Evolutionary conservation across 2,329 filamentous ascomycete genomes (phyloP), one percentile per base, ranked within the genome.

Genomic region (Monilinia fructigena): DNA sequence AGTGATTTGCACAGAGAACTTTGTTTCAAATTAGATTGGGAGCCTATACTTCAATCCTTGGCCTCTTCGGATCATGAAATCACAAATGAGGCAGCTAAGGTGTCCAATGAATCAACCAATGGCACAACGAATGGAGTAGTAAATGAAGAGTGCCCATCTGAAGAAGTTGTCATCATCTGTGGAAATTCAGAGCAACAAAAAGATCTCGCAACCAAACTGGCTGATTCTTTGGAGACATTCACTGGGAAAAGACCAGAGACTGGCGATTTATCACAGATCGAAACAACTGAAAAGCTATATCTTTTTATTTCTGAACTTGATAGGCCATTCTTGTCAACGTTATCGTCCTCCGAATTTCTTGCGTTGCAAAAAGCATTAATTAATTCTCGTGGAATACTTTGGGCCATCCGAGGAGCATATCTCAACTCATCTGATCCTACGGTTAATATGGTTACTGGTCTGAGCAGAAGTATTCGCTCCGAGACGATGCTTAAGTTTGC

Each of bases 301-400:
- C 72, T 86, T 3, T 83, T 83, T 4, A 75, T 86, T 1, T 73
- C 83, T 5, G 84, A 86, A 55, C 74, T 80, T 31, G 73, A 76
- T 8, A 54, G 70, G 1, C 69, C 72, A 16, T 55, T 75, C 1
- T 67, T 84, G 14, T 82, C 80, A 68, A 67, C 75, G 18, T 82
- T 83, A 75, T 72, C 71, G 1, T 71, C 79, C 16, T 16, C 70
- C 0, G 73, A 79, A n/a, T 86, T 83, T 67, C 54, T 74, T 0
- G 53, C 72, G 1, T 77, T 86, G 38, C 78, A 81, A 26, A 69
- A 71, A 0, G 67, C 85, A 5, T 73, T 82, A 2, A 72, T 74
- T 6, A 68, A 61, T 1, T 75, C 78, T 0, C 77, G 77, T 45
- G 77, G 79, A 2, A 70, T 86, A 3, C 65, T 86, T 0, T 86